Percentiles rank a stretch among this genome's conserved stretches.
phyloP scores from a whole-genome alignment of 164 flowering plant genomes.

The Umbilicus rupestris region DNA sequence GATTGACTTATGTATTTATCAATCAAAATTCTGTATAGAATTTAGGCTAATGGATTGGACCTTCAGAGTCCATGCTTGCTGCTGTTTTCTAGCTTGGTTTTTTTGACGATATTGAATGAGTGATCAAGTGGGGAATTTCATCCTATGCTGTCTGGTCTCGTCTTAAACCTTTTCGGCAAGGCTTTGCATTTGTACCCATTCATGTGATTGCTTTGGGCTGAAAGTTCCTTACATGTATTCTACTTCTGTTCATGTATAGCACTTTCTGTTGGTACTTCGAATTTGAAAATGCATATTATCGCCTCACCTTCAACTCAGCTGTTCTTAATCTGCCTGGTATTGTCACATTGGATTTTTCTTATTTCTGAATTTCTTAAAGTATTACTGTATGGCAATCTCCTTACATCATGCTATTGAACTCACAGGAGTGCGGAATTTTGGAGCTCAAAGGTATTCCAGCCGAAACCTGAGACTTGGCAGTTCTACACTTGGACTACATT shows the following conservation, averaged over 20 bases:
- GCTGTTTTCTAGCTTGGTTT: not conserved
- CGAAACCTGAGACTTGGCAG: no score
- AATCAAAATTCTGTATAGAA: constrained; percentile 36
- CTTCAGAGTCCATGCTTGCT: constrained; percentile 14
- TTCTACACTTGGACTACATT: no score
- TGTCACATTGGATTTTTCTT: no score
- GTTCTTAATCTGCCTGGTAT: no score
- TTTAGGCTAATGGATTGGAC: constrained; percentile 25
- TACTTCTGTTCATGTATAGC: not conserved
- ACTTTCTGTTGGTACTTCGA: no score
- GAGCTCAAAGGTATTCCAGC: no score
- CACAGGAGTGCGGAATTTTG: no score
- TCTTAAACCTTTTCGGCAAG: not conserved
- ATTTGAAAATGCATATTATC: no score
- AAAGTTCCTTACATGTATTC: not conserved
- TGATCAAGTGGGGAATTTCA: not conserved
- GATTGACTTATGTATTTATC: constrained; percentile 31
- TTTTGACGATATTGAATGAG: not conserved
- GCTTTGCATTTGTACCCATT: not conserved
- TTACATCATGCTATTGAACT: no score
- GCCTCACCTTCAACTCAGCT: no score
- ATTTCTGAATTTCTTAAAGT: no score
- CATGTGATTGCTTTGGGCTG: not conserved
- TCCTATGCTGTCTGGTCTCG: not conserved
- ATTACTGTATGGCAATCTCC: no score